phyloP scores from a whole-genome alignment of 2,329 filamentous ascomycete genomes.

The Colletotrichum gigasporum region DNA sequence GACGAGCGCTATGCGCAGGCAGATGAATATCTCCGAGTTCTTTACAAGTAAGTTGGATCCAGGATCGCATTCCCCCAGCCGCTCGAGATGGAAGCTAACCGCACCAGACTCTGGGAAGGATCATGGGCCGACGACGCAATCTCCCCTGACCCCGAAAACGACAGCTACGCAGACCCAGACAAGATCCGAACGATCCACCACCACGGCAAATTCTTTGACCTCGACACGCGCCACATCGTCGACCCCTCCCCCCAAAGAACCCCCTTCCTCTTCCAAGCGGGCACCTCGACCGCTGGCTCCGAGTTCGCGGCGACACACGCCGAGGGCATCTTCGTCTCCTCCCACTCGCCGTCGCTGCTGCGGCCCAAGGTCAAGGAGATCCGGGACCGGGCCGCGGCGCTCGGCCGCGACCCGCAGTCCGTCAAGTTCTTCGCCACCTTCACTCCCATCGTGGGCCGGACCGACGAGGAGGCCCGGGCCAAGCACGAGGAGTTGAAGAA shows the following conservation, averaged over 20 bases:
- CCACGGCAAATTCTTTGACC: constrained; percentile 33
- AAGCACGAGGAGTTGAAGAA: constrained; percentile 62
- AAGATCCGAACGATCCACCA: constrained; percentile 70
- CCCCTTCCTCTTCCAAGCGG: constrained; percentile 67
- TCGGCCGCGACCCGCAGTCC: constrained; percentile 63
- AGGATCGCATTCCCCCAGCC: no score
- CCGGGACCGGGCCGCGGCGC: constrained; percentile 56
- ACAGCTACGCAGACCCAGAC: constrained; percentile 66
- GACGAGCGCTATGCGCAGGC: constrained; percentile 70
- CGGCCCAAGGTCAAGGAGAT: constrained; percentile 62
- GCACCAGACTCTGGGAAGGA: constrained; percentile 58
- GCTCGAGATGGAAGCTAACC: not conserved
- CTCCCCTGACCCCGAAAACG: constrained; percentile 59
- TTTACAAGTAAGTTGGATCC: constrained; percentile 62
- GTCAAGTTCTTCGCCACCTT: constrained; percentile 66
- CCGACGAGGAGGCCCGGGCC: constrained; percentile 60
- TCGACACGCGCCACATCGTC: constrained; percentile 53
- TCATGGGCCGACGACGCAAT: constrained; percentile 69
- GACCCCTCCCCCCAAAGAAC: constrained; percentile 67
- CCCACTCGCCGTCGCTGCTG: constrained; percentile 59
- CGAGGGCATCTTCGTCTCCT: constrained; percentile 68
- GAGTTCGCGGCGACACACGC: constrained; percentile 66
- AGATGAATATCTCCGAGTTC: constrained; percentile 68
- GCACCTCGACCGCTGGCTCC: constrained; percentile 65
- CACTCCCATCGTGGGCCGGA: constrained; percentile 58